These are phyloP conservation scores for Nitzschia palea DNA, from an alignment of 108 stramenopile species.

Conservation along the genomic window DNA sequence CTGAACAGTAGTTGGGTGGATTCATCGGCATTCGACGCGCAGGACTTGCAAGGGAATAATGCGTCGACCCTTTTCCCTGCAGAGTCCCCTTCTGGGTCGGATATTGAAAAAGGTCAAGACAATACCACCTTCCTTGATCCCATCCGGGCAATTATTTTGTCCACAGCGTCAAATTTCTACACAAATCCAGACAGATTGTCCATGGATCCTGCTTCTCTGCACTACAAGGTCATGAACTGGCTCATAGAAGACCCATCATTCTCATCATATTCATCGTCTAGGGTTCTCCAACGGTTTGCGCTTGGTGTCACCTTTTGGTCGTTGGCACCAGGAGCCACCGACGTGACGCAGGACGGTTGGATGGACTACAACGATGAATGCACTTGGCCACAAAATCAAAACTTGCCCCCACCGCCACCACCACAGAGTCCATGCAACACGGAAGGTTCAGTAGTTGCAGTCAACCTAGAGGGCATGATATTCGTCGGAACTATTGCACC, in stretches of 20 bases:
- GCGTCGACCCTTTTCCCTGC: no score
- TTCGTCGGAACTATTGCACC: constrained; percentile 24
- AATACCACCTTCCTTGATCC: no score
- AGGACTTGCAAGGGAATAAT: no score
- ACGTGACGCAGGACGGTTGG: constrained; percentile 5
- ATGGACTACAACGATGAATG: constrained; percentile 36
- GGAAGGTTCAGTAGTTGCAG: not conserved
- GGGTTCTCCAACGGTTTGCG: constrained; percentile 25
- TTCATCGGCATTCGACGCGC: no score
- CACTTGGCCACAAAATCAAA: constrained; percentile 12
- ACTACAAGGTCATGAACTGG: constrained; percentile 19
- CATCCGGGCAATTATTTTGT: not conserved
- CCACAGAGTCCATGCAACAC: not conserved
- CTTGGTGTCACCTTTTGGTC: constrained; percentile 13
- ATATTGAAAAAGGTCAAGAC: no score
- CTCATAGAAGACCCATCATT: constrained; percentile 9
- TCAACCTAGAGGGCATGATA: constrained; percentile 23
- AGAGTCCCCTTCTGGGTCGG: no score
- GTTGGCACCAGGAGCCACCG: not conserved
- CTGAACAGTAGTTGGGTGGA: no score
- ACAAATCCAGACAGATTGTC: not conserved
- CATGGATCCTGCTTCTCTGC: not conserved
- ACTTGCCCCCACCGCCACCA: no score
- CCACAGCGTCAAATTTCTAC: not conserved
- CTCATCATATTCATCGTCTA: not conserved